These are phyloP conservation scores for Flaveria brownii DNA, from an alignment of 129 eudicot genomes.

Conservation along the genomic window DNA sequence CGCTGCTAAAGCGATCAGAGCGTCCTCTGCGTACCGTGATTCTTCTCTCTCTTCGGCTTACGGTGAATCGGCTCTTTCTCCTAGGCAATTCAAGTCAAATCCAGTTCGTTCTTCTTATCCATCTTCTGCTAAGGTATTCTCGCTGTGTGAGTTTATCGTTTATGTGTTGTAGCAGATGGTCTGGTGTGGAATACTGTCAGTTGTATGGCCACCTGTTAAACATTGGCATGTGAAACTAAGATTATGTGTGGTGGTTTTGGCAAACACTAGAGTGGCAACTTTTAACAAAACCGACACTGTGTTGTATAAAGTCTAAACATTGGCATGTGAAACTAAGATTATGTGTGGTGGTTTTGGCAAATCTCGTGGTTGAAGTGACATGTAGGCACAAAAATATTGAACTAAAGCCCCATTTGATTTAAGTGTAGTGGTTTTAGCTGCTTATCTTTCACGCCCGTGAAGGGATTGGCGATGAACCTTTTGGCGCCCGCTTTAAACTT, in stretches of 20 bases:
- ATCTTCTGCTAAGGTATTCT: constrained; percentile 43
- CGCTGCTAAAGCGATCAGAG: constrained; percentile 78
- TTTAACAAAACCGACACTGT: neutral
- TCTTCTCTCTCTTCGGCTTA: constrained; percentile 76
- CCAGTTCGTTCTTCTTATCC: constrained; percentile 35
- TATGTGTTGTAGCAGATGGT: neutral
- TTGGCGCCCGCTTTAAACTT: too few species aligned
- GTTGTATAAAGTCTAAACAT: neutral
- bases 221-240: too few species aligned
- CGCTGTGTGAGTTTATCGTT: neutral
- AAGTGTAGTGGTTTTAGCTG: too few species aligned
- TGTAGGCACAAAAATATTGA: too few species aligned
- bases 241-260: too few species aligned
- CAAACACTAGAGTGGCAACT: neutral
- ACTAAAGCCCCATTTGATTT: too few species aligned
- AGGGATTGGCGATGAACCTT: too few species aligned
- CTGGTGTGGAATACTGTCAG: constrained; percentile 27
- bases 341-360: too few species aligned
- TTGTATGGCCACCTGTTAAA: constrained; percentile 44
- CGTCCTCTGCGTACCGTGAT: constrained; percentile 66
- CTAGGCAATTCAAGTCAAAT: constrained; percentile 28
- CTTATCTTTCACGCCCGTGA: too few species aligned
- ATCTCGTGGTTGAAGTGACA: too few species aligned
- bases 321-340: neutral
- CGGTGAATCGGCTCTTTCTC: constrained; percentile 53